Conservation (phyloP, 2,329 filamentous ascomycete genomes). For the Pestalotiopsis sp. region DNA sequence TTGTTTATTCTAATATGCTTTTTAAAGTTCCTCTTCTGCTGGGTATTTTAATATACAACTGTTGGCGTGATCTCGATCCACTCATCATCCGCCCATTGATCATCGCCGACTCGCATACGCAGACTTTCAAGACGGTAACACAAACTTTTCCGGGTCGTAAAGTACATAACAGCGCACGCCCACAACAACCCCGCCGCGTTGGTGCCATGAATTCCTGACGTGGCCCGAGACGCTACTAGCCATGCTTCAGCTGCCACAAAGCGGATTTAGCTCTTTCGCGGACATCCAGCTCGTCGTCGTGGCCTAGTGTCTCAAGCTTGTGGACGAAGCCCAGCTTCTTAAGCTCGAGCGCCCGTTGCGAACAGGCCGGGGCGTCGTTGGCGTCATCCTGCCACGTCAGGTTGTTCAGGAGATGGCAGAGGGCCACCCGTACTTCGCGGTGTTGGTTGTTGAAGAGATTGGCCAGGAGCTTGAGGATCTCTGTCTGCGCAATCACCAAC, state of each 20-base stretch:
- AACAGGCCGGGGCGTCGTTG: constrained; percentile 64
- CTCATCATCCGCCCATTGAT: too few relatives aligned
- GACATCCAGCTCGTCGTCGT: constrained; percentile 80
- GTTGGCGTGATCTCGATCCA: neutral
- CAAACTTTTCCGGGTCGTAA: too few relatives aligned
- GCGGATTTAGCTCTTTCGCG: constrained; percentile 82
- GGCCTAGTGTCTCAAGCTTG: constrained; percentile 61
- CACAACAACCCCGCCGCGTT: neutral
- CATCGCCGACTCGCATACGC: too few relatives aligned
- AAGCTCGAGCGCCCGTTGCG: constrained; percentile 68
- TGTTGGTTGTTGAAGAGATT: constrained; percentile 74
- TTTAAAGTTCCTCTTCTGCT: neutral
- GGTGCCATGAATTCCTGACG: too few relatives aligned
- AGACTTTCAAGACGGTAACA: too few relatives aligned
- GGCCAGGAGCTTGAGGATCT: constrained; percentile 72
- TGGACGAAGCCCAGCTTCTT: constrained; percentile 70
- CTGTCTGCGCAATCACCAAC: constrained; percentile 73
- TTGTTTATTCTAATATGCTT: neutral
- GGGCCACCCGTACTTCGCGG: constrained; percentile 72
- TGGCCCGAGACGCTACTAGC: constrained; percentile 13
- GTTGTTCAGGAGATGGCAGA: constrained; percentile 85
- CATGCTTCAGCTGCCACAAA: constrained; percentile 67
- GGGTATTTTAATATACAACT: neutral
- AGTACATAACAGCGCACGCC: too few relatives aligned
- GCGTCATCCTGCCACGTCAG: constrained; percentile 81